These are phyloP conservation scores for Trichoderma cornu-damae DNA, from an alignment of 2,329 filamentous ascomycete species.

Conservation along the genomic window DNA sequence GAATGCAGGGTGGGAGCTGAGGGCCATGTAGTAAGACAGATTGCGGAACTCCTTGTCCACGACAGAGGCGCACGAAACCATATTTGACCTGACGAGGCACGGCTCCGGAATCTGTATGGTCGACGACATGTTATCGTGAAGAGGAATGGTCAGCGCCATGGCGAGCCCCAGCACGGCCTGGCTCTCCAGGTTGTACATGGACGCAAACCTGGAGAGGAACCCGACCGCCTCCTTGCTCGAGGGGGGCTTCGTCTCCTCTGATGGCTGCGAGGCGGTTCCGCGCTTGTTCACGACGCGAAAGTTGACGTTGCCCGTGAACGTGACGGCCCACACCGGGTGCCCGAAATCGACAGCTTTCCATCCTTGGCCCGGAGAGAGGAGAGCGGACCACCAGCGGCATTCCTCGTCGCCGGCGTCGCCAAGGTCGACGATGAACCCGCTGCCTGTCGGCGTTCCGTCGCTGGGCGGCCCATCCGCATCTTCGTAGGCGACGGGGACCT, in stretches of 20 bases:
- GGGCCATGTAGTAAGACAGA: constrained; percentile 7
- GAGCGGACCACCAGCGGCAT: constrained; percentile 16
- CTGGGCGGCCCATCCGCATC: background rate
- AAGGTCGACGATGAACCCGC: background rate
- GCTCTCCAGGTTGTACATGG: constrained; percentile 4
- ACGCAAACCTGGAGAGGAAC: constrained; percentile 19
- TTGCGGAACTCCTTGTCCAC: background rate
- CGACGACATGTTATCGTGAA: constrained; percentile 11
- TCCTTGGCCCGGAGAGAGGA: constrained; percentile 9
- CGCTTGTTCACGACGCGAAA: background rate
- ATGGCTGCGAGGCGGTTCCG: background rate
- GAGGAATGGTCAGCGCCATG: constrained; percentile 12
- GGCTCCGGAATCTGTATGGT: constrained; percentile 1
- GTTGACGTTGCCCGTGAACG: background rate
- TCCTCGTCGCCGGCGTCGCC: constrained; percentile 8
- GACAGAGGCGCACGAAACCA: background rate
- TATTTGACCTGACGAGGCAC: background rate
- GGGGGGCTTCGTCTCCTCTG: background rate
- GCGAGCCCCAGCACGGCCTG: constrained; percentile 2
- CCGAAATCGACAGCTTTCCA: background rate
- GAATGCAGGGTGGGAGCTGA: constrained; percentile 15
- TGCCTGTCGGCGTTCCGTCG: background rate
- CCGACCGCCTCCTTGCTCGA: constrained; percentile 3
- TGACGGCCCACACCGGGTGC: background rate
- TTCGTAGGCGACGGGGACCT: background rate